A percentile compares a stretch with the other conserved stretches of the same genome.
Conservation (phyloP, 202 grass and related monocot species). For the Schoenoplectus triqueter region DNA sequence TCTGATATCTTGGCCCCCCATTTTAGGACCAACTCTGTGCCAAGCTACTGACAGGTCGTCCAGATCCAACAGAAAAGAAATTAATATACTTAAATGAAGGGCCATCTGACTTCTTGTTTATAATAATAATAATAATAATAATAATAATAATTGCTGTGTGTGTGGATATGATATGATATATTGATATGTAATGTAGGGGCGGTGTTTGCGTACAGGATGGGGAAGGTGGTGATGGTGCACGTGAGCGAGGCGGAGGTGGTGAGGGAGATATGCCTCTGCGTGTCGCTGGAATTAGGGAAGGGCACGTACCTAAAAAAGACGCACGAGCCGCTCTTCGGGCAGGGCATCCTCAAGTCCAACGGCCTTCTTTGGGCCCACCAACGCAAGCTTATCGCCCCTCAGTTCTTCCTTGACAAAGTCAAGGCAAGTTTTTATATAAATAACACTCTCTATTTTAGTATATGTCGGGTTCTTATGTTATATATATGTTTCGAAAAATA, state of each 20-base stretch:
- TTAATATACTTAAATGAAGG: not conserved
- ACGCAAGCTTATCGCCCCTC: conserved; percentile 85
- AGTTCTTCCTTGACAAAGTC: conserved; percentile 94
- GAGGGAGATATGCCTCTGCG: conserved; percentile 77
- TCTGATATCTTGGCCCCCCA: not conserved
- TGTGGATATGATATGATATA: too few relatives aligned
- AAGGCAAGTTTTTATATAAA: conserved; percentile 53
- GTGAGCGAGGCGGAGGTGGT: conserved; percentile 78
- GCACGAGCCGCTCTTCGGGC: conserved; percentile 84
- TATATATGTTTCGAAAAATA: too few relatives aligned
- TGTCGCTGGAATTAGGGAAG: conserved; percentile 85
- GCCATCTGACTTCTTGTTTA: too few relatives aligned
- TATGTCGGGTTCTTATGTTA: too few relatives aligned
- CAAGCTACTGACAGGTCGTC: not conserved
- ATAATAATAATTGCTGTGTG: not conserved
- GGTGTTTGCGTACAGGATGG: conserved; percentile 78
- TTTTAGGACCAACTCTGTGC: not conserved
- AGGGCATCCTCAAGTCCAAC: conserved; percentile 90
- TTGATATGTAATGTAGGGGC: conserved; percentile 43
- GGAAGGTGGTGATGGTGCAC: conserved; percentile 80
- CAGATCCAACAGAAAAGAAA: not conserved
- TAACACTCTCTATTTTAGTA: too few relatives aligned
- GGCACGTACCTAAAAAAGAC: conserved; percentile 85
- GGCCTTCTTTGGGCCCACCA: conserved; percentile 74
- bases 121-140: not conserved